A percentile compares a stretch with the other conserved stretches of the same genome.
phyloP scores from a whole-genome alignment of 2,329 filamentous ascomycete genomes.

The Sclerotinia glacialis region DNA sequence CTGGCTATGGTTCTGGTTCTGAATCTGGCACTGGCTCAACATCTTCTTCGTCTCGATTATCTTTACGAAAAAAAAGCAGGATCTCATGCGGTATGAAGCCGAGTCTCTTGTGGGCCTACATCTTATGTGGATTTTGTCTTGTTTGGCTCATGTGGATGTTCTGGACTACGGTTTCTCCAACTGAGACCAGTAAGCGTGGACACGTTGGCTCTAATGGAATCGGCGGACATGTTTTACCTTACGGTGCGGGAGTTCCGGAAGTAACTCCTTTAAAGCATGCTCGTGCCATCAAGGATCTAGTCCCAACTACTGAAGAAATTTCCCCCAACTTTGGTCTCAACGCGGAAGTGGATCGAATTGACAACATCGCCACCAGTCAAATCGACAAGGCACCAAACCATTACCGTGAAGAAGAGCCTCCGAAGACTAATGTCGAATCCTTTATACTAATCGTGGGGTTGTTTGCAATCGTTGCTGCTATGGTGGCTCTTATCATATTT shows the following conservation, averaged over 20 bases:
- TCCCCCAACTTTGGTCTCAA: neutral
- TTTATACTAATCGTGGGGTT: too few species aligned
- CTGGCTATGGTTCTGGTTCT: neutral
- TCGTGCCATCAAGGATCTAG: neutral
- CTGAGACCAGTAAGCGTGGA: neutral
- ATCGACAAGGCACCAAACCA: too few species aligned
- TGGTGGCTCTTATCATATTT: too few species aligned
- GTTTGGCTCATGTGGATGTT: conserved; percentile 7
- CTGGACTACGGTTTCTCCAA: neutral
- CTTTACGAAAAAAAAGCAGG: neutral
- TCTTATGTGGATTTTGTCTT: neutral
- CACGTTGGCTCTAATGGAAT: neutral
- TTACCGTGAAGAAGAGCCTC: too few species aligned
- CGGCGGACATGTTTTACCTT: neutral
- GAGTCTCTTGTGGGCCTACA: neutral
- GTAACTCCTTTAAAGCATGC: neutral
- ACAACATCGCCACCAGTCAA: too few species aligned
- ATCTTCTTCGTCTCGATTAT: too few species aligned
- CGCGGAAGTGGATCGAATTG: too few species aligned
- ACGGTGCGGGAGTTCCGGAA: neutral
- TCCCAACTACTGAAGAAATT: too few species aligned
- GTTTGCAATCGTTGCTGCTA: too few species aligned
- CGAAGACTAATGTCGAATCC: too few species aligned
- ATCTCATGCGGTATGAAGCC: neutral
- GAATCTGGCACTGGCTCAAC: neutral